Evolutionary conservation across 345 rosid genomes (phyloP).

Genomic region (Anastatica hierochuntica): DNA sequence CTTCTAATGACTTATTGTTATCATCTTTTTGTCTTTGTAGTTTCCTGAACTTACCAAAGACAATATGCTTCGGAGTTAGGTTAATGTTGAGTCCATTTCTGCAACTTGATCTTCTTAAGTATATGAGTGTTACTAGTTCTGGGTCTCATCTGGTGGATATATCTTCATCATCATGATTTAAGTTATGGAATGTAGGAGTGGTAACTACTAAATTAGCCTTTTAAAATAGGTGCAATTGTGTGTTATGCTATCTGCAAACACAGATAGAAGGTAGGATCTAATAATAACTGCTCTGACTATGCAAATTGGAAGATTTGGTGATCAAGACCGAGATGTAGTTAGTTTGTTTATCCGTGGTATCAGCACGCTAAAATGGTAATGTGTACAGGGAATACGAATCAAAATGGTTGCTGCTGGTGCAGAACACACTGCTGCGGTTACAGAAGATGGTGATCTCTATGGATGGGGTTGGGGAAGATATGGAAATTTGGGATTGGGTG

Average conservation of each 20-base stretch:
- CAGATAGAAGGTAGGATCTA: not conserved
- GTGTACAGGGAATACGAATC: constrained; percentile 56
- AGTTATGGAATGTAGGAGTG: not conserved
- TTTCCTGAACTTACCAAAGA: constrained; percentile 5
- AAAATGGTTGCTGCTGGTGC: constrained; percentile 97
- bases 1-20: not conserved
- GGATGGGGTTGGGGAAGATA: constrained; percentile 99
- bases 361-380: constrained; percentile 4
- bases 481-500: constrained; percentile 97
- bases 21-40: not conserved
- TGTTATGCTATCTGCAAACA: constrained; percentile 2
- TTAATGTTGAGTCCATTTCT: constrained; percentile 11
- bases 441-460: constrained; percentile 86
- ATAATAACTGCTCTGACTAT: not conserved
- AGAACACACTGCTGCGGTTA: constrained; percentile 90
- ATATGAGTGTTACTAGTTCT: constrained; percentile 6
- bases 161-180: not conserved
- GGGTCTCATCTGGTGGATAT: constrained; percentile 13
- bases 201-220: not conserved
- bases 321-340: constrained; percentile 4
- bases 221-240: not conserved
- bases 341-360: constrained; percentile 12
- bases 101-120: constrained; percentile 6
- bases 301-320: not conserved
- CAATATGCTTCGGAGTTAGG: not conserved